Base-by-base conservation (phyloP, 1,139 yeast species). In the Geotrichum reessii region DNA sequence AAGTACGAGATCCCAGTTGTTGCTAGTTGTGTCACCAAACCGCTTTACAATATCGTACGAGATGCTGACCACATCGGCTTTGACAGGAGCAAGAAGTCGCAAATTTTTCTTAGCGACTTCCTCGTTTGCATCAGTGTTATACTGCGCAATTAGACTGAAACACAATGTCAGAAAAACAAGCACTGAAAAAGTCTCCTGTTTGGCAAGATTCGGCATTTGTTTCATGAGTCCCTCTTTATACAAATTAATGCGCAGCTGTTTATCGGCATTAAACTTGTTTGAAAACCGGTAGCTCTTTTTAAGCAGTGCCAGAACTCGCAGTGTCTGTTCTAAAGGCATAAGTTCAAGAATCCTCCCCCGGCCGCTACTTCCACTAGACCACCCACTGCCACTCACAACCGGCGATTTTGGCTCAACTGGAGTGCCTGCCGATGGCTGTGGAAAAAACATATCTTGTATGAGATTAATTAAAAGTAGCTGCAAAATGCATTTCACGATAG, bases 161-260 rank as follows among this genome's bases (percentile, higher is more conserved):
- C 44, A 37, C 5, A 37, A 17, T 1, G 44, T 37, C 81, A 65
- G 86, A 85, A 63, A 93, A 84, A 71, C 85, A 87, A 1, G 91
- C 96, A 1, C 87, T 0, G 97, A 84, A 24, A 91, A 84, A 0
- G 95, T 85, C 72, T 95, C 99, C 73, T 95, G 99, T 66, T 89
- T 88, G 65, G 92, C 76, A 65, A 95, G 76, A 68, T 93, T 95
- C 24, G 99, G 99, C 62, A 92, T 79, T 69, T 93, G 87, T 68
- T 90, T 96, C 74, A 92, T 93, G 44, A 91, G 85, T 1, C 97
- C 97, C 9, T 95, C 90, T 68, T 90, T 88, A 86, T 95, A 92
- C 54, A 95, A 77, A 63, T 95, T 78, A 22, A 88, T 87, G 64
- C 99, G 78, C 64, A 93, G 77, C 59, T 90, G 93, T 70, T 87